Evolutionary conservation across 208 protist genomes (phyloP).

Genomic region (Trypanosoma vivax): DNA sequence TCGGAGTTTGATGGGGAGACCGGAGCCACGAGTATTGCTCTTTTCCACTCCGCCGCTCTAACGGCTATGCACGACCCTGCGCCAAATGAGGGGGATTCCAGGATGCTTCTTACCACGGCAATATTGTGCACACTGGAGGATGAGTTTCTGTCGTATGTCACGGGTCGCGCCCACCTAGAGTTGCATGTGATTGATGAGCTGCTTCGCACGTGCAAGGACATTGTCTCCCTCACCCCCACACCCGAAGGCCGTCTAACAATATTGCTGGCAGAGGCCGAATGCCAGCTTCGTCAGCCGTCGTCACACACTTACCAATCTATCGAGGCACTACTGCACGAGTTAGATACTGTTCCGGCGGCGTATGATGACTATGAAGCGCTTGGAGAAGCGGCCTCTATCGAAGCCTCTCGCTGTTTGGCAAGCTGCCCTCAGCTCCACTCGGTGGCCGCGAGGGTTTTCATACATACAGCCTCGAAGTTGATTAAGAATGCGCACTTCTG

Average conservation of each 20-base stretch:
- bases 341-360: not conserved
- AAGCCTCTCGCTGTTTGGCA: not conserved
- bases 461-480: not conserved
- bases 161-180: slow-evolving; percentile 10
- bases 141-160: slow-evolving; percentile 19
- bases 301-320: not conserved
- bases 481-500: not conserved
- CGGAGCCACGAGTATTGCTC: slow-evolving; percentile 6
- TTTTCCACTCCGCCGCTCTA: slow-evolving; percentile 11
- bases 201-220: slow-evolving; percentile 8
- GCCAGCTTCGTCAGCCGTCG: slow-evolving; percentile 11
- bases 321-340: slow-evolving; percentile 9
- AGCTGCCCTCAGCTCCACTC: slow-evolving; percentile 9
- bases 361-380: slow-evolving; percentile 15
- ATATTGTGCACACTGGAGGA: slow-evolving; percentile 21
- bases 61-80: slow-evolving; percentile 8
- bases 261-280: slow-evolving; percentile 13
- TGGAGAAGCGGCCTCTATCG: slow-evolving; percentile 13
- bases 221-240: not conserved
- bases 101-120: not conserved
- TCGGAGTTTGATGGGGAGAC: slow-evolving; percentile 18
- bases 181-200: slow-evolving; percentile 8
- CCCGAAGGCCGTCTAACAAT: slow-evolving; percentile 7
- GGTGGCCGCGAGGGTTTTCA: slow-evolving; percentile 12
- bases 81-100: not conserved